A percentile compares a stretch with the other conserved stretches of the same genome.
Conservation (phyloP, 2,329 filamentous ascomycete species). For the Epichloe sp. region DNA sequence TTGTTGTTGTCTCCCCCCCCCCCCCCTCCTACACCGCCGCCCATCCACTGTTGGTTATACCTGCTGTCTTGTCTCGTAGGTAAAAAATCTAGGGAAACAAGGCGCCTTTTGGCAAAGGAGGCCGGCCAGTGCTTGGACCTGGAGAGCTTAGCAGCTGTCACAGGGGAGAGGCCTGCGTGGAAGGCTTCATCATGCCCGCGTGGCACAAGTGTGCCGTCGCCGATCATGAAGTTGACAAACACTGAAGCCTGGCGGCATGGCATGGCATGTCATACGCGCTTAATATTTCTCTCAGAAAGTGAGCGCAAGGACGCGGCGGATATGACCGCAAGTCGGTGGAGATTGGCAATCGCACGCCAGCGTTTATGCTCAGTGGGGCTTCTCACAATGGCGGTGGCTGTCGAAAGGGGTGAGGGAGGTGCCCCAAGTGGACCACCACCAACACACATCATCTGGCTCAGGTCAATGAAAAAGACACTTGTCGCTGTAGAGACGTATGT, state of each 20-base stretch:
- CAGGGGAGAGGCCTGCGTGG: neutral
- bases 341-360: constrained; percentile 9
- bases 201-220: neutral
- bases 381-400: constrained; percentile 6
- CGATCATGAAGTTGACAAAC: neutral
- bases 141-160: neutral
- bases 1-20: neutral
- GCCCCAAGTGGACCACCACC: constrained; percentile 5
- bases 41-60: neutral
- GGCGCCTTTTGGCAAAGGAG: neutral
- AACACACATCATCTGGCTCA: neutral
- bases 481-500: neutral
- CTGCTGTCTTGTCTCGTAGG: neutral
- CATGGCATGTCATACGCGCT: neutral
- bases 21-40: neutral
- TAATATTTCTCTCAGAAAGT: constrained; percentile 4
- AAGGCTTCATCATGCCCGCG: neutral
- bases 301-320: neutral
- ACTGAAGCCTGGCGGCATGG: neutral
- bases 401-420: neutral
- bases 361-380: constrained; percentile 8
- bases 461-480: neutral
- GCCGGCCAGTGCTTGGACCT: neutral
- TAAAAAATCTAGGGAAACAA: neutral
- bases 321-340: constrained; percentile 8